Base-by-base conservation (phyloP, 352 stramenopile species). In the Pilasporangium apinafurcum region DNA sequence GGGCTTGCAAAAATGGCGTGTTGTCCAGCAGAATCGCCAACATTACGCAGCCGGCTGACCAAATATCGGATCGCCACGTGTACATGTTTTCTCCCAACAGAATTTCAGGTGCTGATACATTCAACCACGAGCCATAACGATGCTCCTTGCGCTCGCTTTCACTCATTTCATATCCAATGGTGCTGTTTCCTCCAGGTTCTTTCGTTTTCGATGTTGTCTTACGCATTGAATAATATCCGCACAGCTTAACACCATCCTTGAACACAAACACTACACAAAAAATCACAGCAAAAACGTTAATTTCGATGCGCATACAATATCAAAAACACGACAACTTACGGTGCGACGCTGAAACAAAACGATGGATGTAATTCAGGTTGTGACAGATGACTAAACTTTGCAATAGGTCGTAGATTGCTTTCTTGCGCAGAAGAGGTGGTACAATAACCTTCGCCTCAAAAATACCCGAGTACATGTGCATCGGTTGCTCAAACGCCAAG, bases 71-170 rank as follows among this genome's bases (percentile, higher is more conserved):
- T 33, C 75, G 68, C 65, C 69, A 89, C 9, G 72, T 83, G 56
- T 75, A 94, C 27, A 67, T 62, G 8, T 52, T 68, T 31, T 83
- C 72, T 4, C 82, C 82, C 0, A 94, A 63, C 26, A 94, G 42
- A 0, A 94, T 48, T 45, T 94, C 82, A 2, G 82, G 82, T 6
- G 82, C 72, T 14, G 73, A 65, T 22, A 78, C 59, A 16, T 83
- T 62, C 12, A 94, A 41, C 63, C 70, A 83, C 32, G 79, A 65
- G 2, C 82, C 82, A 27, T 70, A 56, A 37, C 56, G 73, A 27
- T 88, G 73, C 40, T 92, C 77, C 54, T 83, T 87, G n/a, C 77
- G 73, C 35, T 94, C 82, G 32, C 32, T 67, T n/a, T 91, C 80
- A 8, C 38, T 86, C 64, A 94, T 63, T 24, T 75, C 65, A 37